A percentile compares a stretch with the other conserved stretches of the same genome.
These are phyloP conservation scores for Microstegium vimineum DNA, from an alignment of 176 grass and related monocot genomes.

Conservation along the genomic window DNA sequence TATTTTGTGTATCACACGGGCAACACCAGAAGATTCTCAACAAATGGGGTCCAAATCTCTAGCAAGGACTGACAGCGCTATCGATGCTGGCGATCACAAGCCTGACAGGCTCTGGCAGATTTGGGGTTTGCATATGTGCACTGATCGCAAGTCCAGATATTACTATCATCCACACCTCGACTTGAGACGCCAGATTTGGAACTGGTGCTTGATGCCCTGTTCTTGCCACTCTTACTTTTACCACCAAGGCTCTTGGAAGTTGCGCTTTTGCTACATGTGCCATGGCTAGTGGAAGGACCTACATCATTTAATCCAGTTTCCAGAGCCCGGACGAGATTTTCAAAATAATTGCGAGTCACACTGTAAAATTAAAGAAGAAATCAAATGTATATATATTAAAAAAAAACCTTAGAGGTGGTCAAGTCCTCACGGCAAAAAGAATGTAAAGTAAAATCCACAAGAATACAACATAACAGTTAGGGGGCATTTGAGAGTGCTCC, in stretches of 20 bases:
- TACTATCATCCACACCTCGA: constrained; percentile 61
- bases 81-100: constrained; percentile 61
- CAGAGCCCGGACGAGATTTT: constrained; percentile 91
- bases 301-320: constrained; percentile 96
- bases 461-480: background rate
- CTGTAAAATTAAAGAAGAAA: constrained; percentile 41
- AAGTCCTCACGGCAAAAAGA: background rate
- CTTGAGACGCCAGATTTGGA: constrained; percentile 52
- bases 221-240: constrained; percentile 81
- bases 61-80: constrained; percentile 22
- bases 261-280: constrained; percentile 58
- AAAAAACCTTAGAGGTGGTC: background rate
- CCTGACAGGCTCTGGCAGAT: constrained; percentile 56
- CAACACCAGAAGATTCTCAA: background rate
- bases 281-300: constrained; percentile 76
- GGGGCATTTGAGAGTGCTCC: too few species aligned
- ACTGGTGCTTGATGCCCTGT: constrained; percentile 37
- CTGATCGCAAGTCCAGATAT: constrained; percentile 77
- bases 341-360: constrained; percentile 98
- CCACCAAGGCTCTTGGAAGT: constrained; percentile 62
- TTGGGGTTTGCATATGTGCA: constrained; percentile 83
- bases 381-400: constrained; percentile 7
- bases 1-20: background rate
- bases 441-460: background rate
- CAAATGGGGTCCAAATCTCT: constrained; percentile 1